A percentile compares a stretch with the other conserved stretches of the same genome.
Conservation (phyloP, 352 stramenopile genomes). For the Phytophthora pseudosyringae region DNA sequence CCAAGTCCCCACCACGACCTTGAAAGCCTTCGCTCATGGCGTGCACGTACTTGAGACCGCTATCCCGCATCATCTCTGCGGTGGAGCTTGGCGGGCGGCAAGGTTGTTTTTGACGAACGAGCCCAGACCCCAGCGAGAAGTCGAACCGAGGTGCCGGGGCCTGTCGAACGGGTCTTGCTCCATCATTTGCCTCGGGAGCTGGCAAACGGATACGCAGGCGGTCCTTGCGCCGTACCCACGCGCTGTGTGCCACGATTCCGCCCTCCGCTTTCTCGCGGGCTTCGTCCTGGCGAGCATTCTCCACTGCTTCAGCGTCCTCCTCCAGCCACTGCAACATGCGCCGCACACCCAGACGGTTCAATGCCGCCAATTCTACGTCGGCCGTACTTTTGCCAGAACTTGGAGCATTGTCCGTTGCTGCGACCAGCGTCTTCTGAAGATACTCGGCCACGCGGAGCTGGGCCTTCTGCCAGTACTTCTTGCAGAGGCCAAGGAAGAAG, state of each 20-base stretch:
- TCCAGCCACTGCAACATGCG: slow-evolving; percentile 83
- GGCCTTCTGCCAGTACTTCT: slow-evolving; percentile 75
- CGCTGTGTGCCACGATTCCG: slow-evolving; percentile 74
- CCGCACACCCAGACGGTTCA: slow-evolving; percentile 70
- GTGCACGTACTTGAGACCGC: slow-evolving; percentile 85
- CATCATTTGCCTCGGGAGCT: slow-evolving; percentile 14
- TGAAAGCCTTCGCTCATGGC: slow-evolving; percentile 89
- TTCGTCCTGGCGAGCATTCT: slow-evolving; percentile 75
- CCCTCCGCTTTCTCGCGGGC: slow-evolving; percentile 74
- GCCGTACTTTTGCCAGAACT: slow-evolving; percentile 24
- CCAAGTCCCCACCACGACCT: slow-evolving; percentile 79
- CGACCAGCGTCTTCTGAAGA: slow-evolving; percentile 66
- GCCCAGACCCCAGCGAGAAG: slow-evolving; percentile 65
- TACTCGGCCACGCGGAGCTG: slow-evolving; percentile 78
- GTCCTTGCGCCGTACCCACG: slow-evolving; percentile 84
- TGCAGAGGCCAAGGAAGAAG: slow-evolving; percentile 76
- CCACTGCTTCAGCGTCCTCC: slow-evolving; percentile 71
- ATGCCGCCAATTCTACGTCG: slow-evolving; percentile 63
- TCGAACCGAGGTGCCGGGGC: slow-evolving; percentile 61
- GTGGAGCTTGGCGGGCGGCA: slow-evolving; percentile 71
- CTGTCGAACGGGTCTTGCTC: slow-evolving; percentile 7
- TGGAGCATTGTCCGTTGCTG: slow-evolving; percentile 13
- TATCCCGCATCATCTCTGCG: slow-evolving; percentile 76
- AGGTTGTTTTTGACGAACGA: slow-evolving; percentile 60
- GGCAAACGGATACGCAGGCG: slow-evolving; percentile 77